Percentiles rank a stretch among this genome's conserved stretches.
phyloP scores from a whole-genome alignment of 441 rosid genomes.

The Eruca vesicaria region DNA sequence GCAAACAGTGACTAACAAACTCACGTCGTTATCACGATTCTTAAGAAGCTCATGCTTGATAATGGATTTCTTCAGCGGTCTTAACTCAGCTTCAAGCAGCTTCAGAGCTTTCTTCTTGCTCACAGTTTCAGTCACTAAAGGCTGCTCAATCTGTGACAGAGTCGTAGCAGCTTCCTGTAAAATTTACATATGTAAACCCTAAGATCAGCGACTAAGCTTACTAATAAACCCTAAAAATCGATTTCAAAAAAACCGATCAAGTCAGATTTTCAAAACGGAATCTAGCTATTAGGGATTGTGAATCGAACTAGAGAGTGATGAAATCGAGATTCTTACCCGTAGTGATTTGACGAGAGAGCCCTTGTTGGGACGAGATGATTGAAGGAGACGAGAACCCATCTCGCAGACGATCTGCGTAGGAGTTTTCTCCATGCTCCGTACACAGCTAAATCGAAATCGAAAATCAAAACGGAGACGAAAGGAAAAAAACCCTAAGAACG shows the following conservation, averaged over 20 bases:
- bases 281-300: neutral
- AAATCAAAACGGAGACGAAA: neutral
- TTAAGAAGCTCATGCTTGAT: constrained; percentile 57
- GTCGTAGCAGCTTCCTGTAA: constrained; percentile 68
- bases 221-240: neutral
- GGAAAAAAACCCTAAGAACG: constrained; percentile 20
- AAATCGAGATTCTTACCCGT: constrained; percentile 43
- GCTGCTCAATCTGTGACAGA: constrained; percentile 71
- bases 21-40: constrained; percentile 72
- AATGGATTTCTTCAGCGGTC: constrained; percentile 59
- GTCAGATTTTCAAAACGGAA: neutral
- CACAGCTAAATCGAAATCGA: neutral
- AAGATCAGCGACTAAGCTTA: too few relatives aligned
- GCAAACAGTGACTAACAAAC: constrained; percentile 72
- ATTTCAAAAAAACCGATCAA: neutral
- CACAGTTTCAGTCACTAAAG: constrained; percentile 41
- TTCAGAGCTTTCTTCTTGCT: constrained; percentile 37
- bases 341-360: constrained; percentile 71
- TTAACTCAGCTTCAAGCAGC: constrained; percentile 44
- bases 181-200: too few relatives aligned
- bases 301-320: neutral
- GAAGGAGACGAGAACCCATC: constrained; percentile 58
- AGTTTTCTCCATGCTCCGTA: constrained; percentile 50
- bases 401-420: constrained; percentile 51
- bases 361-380: constrained; percentile 63